Base-by-base conservation (phyloP, 2,329 filamentous ascomycete species). In the Botrytis medusae region DNA sequence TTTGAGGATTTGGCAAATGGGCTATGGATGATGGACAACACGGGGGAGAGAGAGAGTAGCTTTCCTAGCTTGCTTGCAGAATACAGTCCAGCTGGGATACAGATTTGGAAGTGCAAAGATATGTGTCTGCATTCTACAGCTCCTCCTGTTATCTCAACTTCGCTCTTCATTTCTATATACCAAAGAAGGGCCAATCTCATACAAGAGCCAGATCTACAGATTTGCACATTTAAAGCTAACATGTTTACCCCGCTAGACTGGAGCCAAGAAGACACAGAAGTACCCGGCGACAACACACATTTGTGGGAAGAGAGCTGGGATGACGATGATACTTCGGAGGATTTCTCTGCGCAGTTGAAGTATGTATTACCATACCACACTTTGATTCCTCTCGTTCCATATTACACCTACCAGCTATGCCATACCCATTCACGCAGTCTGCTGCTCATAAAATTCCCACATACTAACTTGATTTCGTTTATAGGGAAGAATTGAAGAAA, bases 241-340 rank as follows among this genome's bases (percentile, higher is more conserved):
- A 37, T 25, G 60, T 34, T 25, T 2, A 48, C 54, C 25, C 32
- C 29, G 74, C 42, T 79, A 97, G 96, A 98, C 84, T 99, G 96
- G 96, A 87, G 91, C 71, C 91, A 94, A 83, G 94, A 97, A 81
- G 95, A 97, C 81, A 93, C 93, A 75, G 94, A 98, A 82, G 92
- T 91, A 72, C 92, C 92, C 87, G 90, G 87, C 75, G 89, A 86
- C 78, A 91, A 91, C 80, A 89, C 91, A 82, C 95, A 98, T 85
- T 86, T 99, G 72, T 99, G 96, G 96, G 96, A 99, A 84, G 96
- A 99, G 87, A 98, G 94, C 87, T 99, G 96, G 96, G 96, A 99
- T 81, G 96, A 99, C 81, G 95, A 98, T 82, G 96, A 98, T 84
- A 96, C 94, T 77, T 96, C 89, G 80, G 96, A 99, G 82, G 96